Base-by-base conservation (phyloP, 2,329 filamentous ascomycete genomes). In the Xylariaceae sp. region DNA sequence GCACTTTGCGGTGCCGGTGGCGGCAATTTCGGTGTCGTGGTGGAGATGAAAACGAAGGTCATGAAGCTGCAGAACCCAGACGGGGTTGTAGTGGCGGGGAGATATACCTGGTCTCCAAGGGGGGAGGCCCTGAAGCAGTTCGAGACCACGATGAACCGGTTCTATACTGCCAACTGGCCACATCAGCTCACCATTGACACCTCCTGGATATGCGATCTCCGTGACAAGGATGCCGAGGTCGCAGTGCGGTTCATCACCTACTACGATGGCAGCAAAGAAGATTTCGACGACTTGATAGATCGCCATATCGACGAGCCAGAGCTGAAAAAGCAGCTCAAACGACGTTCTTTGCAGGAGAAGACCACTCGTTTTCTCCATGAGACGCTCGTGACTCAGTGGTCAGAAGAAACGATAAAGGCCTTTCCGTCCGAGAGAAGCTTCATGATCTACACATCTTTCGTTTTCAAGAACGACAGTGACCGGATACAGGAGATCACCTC, bases 401-500 rank as follows among this genome's bases (percentile, higher is more conserved):
- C 18, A 13, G 30, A 31, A 4, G 30, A 31, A n/a, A 31, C 14
- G 14, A 16, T 12, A n/a, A 19, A 16, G 14, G 16, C 13, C 14
- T 31, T 31, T 4, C 14, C 30, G 7, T 9, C 8, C 7, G 18
- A 31, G 14, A 16, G 13, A n/a, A 31, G 14, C 7, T 19, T 12
- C 30, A 13, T 13, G 30, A 16, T 31, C 7, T 17, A 17, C 7
- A 16, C 30, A 5, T 6, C 30, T 17, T 31, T 31, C 30, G 30
- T 13, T 16, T 19, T 31, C 30, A 17, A 16, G 11, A 28, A 13
- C 11, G 26, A 28, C 12, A 31, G 18, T 17, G 8, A 19, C 6
- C 30, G 24, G 32, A 4, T 23, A 41, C 0, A 35, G 0, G 15
- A 4, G 0, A 59, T 62, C 18, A 48, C 41, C 12, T 0, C 14